Base-by-base conservation (phyloP, 331 rosid species). In the Rosa hybrid region DNA sequence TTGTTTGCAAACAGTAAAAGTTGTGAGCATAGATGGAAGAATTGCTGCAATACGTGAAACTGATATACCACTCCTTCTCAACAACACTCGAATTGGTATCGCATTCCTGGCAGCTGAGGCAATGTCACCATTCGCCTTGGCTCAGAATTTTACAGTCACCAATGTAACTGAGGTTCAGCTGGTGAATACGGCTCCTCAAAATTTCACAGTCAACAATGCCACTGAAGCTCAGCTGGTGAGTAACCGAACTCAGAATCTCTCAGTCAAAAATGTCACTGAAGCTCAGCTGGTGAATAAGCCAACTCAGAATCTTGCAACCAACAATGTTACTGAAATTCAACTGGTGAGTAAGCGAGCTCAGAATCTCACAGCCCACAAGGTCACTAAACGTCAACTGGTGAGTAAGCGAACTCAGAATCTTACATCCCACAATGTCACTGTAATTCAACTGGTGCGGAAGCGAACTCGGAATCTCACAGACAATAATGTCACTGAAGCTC, bases 81-180 rank as follows among this genome's bases (percentile, higher is more conserved):
- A 82, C 6, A 74, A 74, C 44, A 53, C 88, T 62, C 86, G 63
- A 30, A 46, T 88, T 76, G 86, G 84, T 62, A 71, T 90, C 46
- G 57, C 90, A 39, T 48, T 88, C 68, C 80, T 90, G 17, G 87
- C 89, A 20, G 89, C 77, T 59, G 78, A 88, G 49, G 80, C 86
- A 30, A 48, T 8, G 27, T 63, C 90, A 23, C 90, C 86, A 17
- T 23, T 74, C 12, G 75, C 87, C 49, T 81, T 86, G 16, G 68
- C 80, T 84, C 85, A 71, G 76, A 87, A 86, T 68, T 41, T 78
- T 17, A 81, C 81, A 21, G 78, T 63, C 59, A 44, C 54, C 42
- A 81, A 77, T 56, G 75, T 34, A 8, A 21, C 69, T 62, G 65
- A 57, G 6, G 62, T 18, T 76, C 72, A 45, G 16, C 16, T 46